These are phyloP conservation scores for Cystobasidium sp. DNA, from an alignment of 1,284 basidiomycete genomes.

Conservation along the genomic window DNA sequence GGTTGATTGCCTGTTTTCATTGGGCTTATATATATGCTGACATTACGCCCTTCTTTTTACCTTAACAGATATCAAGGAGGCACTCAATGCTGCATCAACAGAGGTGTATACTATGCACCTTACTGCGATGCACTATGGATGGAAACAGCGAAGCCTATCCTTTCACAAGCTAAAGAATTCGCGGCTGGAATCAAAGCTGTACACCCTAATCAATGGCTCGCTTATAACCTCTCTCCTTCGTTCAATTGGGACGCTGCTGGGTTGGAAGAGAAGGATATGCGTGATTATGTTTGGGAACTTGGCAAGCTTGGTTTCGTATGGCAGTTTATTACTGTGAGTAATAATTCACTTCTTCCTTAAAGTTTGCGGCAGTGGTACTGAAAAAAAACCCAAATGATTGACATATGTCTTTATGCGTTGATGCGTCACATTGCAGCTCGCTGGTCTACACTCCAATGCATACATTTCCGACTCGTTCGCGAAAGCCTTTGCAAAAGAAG, in stretches of 20 bases:
- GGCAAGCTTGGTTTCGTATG: conserved; percentile 92
- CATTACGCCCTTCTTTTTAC: too few species aligned
- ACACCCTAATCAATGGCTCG: conserved; percentile 78
- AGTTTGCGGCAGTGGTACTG: neutral
- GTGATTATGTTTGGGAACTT: conserved; percentile 88
- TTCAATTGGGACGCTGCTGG: conserved; percentile 76
- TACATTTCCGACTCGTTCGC: conserved; percentile 96
- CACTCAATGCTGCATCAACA: conserved; percentile 90
- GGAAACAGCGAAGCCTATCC: conserved; percentile 98
- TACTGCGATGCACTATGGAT: conserved; percentile 65
- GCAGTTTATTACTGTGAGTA: conserved; percentile 94
- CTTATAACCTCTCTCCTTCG: conserved; percentile 90
- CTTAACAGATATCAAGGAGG: conserved; percentile 64
- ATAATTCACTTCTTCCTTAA: too few species aligned
- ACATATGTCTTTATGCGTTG: conserved; percentile 23
- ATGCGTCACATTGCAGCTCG: conserved; percentile 66
- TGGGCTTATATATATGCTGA: too few species aligned
- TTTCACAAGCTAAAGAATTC: conserved; percentile 91
- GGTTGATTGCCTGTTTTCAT: too few species aligned
- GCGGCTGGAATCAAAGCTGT: conserved; percentile 81
- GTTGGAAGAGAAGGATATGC: conserved; percentile 81
- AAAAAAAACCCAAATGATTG: neutral
- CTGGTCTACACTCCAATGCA: conserved; percentile 93
- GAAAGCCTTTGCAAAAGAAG: conserved; percentile 78
- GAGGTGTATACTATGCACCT: conserved; percentile 85